A percentile compares a stretch with the other conserved stretches of the same genome.
phyloP scores from a whole-genome alignment of 371 early-diverging fungal genomes.

The Apophysomyces sp. region DNA sequence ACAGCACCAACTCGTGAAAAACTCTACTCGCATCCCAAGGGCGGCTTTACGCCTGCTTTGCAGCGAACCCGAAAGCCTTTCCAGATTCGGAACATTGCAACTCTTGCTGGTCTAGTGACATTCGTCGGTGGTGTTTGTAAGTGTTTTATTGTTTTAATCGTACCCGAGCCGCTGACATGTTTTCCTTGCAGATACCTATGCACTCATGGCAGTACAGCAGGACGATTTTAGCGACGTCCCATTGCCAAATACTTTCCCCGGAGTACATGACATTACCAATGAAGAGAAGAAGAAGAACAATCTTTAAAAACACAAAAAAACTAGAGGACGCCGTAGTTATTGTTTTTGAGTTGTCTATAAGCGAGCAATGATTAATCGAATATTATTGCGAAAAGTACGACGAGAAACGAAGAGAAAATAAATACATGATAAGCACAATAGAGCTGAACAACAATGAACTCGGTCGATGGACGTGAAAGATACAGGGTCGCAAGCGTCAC shows the following conservation, averaged over 20 bases:
- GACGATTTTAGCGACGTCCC: constrained; percentile 63
- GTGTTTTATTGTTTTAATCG: constrained; percentile 4
- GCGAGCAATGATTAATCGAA: no score
- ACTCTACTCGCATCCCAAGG: constrained; percentile 45
- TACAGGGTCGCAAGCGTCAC: no score
- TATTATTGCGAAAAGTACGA: no score
- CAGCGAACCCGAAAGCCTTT: constrained; percentile 57
- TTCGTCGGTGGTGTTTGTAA: constrained; percentile 59
- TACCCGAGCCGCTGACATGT: background rate
- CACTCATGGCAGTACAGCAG: constrained; percentile 57
- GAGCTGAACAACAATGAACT: no score
- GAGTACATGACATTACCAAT: constrained; percentile 33
- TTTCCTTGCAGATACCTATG: constrained; percentile 40
- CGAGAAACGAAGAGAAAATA: no score
- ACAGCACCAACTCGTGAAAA: constrained; percentile 30
- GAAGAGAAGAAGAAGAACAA: constrained; percentile 15
- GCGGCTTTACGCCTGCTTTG: constrained; percentile 53
- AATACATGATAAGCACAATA: no score
- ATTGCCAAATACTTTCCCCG: constrained; percentile 35
- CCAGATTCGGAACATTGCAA: constrained; percentile 41
- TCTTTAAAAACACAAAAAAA: no score
- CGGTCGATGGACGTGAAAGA: no score
- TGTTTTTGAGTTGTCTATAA: no score
- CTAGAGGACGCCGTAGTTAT: no score
- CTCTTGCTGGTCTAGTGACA: constrained; percentile 44